These are phyloP conservation scores for Sclerotinia nivalis DNA, from an alignment of 2,329 filamentous ascomycete species.

Conservation along the genomic window DNA sequence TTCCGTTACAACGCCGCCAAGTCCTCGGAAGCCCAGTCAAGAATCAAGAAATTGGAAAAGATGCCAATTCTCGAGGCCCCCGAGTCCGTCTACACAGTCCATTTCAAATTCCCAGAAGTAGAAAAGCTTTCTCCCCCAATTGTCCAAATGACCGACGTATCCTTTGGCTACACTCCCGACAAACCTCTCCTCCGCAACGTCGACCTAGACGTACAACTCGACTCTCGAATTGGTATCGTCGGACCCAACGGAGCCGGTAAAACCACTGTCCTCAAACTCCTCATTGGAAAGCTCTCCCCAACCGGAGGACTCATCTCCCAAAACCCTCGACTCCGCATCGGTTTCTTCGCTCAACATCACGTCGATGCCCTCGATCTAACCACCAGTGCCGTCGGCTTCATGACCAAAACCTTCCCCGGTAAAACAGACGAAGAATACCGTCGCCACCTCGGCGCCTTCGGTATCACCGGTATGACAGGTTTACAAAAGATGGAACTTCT, in stretches of 20 bases:
- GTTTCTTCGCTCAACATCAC: constrained; percentile 98
- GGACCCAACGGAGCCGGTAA: constrained; percentile 98
- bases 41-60: constrained; percentile 98
- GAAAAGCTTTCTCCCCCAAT: constrained; percentile 97
- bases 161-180: constrained; percentile 83
- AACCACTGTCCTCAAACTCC: constrained; percentile 96
- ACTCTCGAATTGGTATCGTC: constrained; percentile 98
- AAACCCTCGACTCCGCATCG: constrained; percentile 83
- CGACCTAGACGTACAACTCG: constrained; percentile 94
- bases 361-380: constrained; percentile 93
- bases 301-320: constrained; percentile 81
- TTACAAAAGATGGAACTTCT: constrained; percentile 93
- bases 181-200: constrained; percentile 80
- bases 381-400: constrained; percentile 88
- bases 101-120: constrained; percentile 96
- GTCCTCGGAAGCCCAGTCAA: constrained; percentile 94
- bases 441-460: constrained; percentile 86
- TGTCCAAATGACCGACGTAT: constrained; percentile 92
- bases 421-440: constrained; percentile 96
- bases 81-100: constrained; percentile 91
- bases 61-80: constrained; percentile 91
- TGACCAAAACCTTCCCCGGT: constrained; percentile 89
- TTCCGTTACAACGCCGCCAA: constrained; percentile 99
- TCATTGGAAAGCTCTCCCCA: constrained; percentile 81
- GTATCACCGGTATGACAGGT: constrained; percentile 90